A percentile compares a stretch with the other conserved stretches of the same genome.
Evolutionary conservation across 2,329 filamentous ascomycete species (phyloP).

Genomic region (Stagonosporopsis vannaccii): DNA sequence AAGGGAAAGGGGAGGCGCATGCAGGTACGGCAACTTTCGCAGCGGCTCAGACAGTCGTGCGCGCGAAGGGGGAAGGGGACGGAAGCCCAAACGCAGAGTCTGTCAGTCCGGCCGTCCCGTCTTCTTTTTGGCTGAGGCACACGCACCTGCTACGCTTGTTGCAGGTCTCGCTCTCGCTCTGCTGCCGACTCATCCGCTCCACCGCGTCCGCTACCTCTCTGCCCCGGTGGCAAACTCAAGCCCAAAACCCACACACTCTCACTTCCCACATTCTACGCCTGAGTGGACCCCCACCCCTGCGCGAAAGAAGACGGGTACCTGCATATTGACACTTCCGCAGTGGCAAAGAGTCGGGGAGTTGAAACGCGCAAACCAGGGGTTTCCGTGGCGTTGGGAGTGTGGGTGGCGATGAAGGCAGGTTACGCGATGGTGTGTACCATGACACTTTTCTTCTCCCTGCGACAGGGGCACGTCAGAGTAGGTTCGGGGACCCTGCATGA

Average conservation of each 20-base stretch:
- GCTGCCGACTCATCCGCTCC: too few species aligned
- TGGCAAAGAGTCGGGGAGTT: slow-evolving; percentile 4
- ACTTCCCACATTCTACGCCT: neutral
- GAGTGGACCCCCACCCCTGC: neutral
- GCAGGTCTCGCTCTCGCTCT: too few species aligned
- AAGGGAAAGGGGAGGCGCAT: too few species aligned
- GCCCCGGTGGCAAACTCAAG: slow-evolving; percentile 3
- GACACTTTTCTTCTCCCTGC: neutral
- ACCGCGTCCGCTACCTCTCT: too few species aligned
- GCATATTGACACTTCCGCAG: slow-evolving; percentile 14
- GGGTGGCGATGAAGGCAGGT: slow-evolving; percentile 13
- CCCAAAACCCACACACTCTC: neutral
- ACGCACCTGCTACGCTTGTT: too few species aligned
- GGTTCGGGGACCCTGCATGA: neutral
- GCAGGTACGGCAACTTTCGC: too few species aligned
- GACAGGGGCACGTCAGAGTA: neutral
- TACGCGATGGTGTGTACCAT: slow-evolving; percentile 8
- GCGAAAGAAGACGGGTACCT: slow-evolving; percentile 10
- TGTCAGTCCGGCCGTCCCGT: too few species aligned
- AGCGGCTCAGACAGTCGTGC: too few species aligned
- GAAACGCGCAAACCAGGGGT: slow-evolving; percentile 6
- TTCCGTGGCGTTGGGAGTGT: neutral
- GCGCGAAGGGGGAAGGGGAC: too few species aligned
- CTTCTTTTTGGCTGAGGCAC: too few species aligned
- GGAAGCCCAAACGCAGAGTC: too few species aligned